Evolutionary conservation across 768 basidiomycete species (phyloP), one percentile per base, ranked within the genome.

Genomic region (Pleurotus tuber-regium): DNA sequence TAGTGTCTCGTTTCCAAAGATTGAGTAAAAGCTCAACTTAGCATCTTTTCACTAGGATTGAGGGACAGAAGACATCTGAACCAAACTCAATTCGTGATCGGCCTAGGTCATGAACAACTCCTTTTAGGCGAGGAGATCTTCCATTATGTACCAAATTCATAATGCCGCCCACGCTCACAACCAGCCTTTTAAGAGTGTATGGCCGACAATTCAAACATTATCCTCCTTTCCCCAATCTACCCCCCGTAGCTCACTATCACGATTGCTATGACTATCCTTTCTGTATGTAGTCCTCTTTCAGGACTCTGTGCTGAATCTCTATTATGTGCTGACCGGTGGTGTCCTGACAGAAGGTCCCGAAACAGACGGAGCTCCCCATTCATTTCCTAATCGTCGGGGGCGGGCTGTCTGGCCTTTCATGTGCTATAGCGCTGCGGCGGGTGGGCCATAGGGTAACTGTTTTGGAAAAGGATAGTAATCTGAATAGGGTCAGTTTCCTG

Each of bases 381-480:
- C 57, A 65, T 12, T 71, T 72, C 43, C 19, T 73, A 2, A 59
- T 75, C 35, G 55, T 75, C 31, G 74, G 74, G 10, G 73, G 65
- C 51, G 76, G 79, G 4, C 64, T 84, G 16, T 69, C 78, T 5
- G 84, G 84, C 4, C 65, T 83, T 19, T 67, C 81, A 2, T 74
- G 75, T 52, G 84, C 83, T 0, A 69, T 78, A 53, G 75, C 77
- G 3, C 67, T 86, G 12, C 66, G 72, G 43, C 70, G 77, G 50
- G 73, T 75, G 14, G 84, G 84, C 4, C 84, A 85, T 60, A 64
- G 68, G 30, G 83, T 82, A 1, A 60, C 70, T 1, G 75, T 86
- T 3, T 61, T 84, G 19, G 84, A 85, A 57, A 55, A 56, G 23
- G 61, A 68, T 28, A 36, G 40, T 14, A 7, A 40, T 12, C 26